A percentile compares a stretch with the other conserved stretches of the same genome.
Evolutionary conservation across 129 eudicot genomes (phyloP).

Genomic region (Rutidosis leptorrhynchoides): DNA sequence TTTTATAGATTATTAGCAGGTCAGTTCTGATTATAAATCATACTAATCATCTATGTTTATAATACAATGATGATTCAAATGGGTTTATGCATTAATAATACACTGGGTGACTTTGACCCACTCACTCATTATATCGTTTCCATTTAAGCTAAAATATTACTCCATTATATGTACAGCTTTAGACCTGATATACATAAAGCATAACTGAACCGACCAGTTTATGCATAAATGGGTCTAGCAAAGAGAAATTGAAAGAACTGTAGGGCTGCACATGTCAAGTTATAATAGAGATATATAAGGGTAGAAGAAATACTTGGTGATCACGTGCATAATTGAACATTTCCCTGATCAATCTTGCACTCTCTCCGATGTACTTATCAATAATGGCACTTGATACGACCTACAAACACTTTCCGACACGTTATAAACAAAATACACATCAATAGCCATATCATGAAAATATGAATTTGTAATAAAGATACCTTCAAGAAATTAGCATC

Average conservation of each 20-base stretch:
- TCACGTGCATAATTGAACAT: conserved; percentile 97
- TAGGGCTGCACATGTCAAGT: not conserved
- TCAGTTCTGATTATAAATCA: not conserved
- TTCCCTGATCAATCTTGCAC: conserved; percentile 97
- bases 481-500: no score
- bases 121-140: not conserved
- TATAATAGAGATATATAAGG: conserved; percentile 4
- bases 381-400: conserved; percentile 98
- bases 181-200: not conserved
- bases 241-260: not conserved
- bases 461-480: not conserved
- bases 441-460: not conserved
- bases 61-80: not conserved
- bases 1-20: not conserved
- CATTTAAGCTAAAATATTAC: not conserved
- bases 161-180: not conserved
- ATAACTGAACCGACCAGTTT: not conserved
- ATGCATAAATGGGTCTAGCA: not conserved
- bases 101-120: not conserved
- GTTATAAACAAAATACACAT: not conserved
- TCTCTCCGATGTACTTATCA: conserved; percentile 95
- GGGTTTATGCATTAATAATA: not conserved
- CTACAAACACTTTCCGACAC: conserved; percentile 33
- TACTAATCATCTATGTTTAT: not conserved
- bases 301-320: conserved; percentile 71